phyloP scores from a whole-genome alignment of 495 filamentous ascomycete species.

The Bacidia rubella region DNA sequence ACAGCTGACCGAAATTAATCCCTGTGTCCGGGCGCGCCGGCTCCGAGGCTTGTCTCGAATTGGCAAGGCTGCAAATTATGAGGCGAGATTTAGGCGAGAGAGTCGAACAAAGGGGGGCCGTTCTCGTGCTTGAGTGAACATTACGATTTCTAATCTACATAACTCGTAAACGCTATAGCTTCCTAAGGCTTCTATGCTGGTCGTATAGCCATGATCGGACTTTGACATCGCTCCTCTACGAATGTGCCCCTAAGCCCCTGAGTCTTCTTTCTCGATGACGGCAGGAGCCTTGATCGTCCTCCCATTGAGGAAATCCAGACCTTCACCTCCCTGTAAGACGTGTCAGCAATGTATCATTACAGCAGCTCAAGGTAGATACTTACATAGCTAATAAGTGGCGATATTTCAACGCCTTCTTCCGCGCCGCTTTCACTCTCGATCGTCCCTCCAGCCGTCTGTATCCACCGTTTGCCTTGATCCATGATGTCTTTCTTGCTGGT shows the following conservation, averaged over 20 bases:
- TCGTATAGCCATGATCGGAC: not conserved
- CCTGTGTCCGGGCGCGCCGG: not conserved
- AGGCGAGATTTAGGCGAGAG: not conserved
- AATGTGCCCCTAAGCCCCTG: not conserved
- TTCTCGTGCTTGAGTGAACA: no score
- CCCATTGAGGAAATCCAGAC: conserved; percentile 61
- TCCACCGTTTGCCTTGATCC: conserved; percentile 74
- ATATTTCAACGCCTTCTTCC: conserved; percentile 71
- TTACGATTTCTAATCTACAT: not conserved
- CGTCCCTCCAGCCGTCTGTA: conserved; percentile 60
- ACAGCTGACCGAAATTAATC: not conserved
- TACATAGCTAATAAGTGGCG: conserved; percentile 91
- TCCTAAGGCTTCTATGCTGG: not conserved
- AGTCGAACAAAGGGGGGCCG: no score
- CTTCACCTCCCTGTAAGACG: conserved; percentile 64
- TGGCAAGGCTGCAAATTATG: not conserved
- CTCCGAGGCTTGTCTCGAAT: not conserved
- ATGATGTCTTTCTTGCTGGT: conserved; percentile 84
- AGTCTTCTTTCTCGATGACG: conserved; percentile 58
- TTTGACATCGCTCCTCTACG: not conserved
- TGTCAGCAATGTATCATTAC: conserved; percentile 22
- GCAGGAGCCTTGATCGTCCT: conserved; percentile 64
- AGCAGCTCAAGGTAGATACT: conserved; percentile 12
- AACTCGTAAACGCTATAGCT: not conserved
- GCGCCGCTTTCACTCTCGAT: conserved; percentile 53